Conservation (phyloP, 2,329 filamentous ascomycete species). For the Hymenoscyphus linearis region DNA sequence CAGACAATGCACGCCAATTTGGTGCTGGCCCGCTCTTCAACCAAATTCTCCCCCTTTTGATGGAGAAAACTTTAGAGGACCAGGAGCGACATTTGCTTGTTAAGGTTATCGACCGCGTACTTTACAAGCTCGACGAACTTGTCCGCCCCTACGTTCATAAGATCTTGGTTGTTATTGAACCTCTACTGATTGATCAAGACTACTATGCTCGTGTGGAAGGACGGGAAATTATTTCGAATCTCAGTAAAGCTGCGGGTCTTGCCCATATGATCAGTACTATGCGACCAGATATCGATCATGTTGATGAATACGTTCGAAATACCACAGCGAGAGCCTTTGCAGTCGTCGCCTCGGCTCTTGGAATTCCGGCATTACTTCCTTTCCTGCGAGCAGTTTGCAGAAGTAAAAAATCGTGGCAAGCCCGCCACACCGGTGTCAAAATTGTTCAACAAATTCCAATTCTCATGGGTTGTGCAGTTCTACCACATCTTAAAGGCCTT, state of each 20-base stretch:
- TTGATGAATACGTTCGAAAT: conserved; percentile 97
- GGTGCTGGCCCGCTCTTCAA: conserved; percentile 93
- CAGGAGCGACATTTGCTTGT: conserved; percentile 97
- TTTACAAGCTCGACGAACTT: conserved; percentile 97
- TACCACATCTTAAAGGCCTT: conserved; percentile 90
- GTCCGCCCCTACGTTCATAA: conserved; percentile 97
- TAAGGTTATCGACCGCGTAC: conserved; percentile 96
- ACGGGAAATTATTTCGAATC: conserved; percentile 96
- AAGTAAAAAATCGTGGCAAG: conserved; percentile 99
- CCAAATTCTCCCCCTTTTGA: conserved; percentile 91
- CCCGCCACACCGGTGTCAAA: conserved; percentile 95
- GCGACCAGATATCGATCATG: conserved; percentile 97
- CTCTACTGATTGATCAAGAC: conserved; percentile 97
- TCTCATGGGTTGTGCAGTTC: conserved; percentile 93
- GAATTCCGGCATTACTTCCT: conserved; percentile 89
- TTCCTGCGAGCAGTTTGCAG: conserved; percentile 94
- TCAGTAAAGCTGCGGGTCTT: conserved; percentile 91
- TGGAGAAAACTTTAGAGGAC: conserved; percentile 97
- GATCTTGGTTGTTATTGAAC: conserved; percentile 97
- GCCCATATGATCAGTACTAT: conserved; percentile 99
- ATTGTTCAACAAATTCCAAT: conserved; percentile 99
- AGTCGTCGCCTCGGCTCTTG: conserved; percentile 91
- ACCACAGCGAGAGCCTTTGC: conserved; percentile 96
- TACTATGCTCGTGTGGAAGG: conserved; percentile 98
- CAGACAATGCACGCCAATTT: conserved; percentile 94